Evolutionary conservation across 2,329 filamentous ascomycete genomes (phyloP), one percentile per base, ranked within the genome.

Genomic region (Diplodia corticola): DNA sequence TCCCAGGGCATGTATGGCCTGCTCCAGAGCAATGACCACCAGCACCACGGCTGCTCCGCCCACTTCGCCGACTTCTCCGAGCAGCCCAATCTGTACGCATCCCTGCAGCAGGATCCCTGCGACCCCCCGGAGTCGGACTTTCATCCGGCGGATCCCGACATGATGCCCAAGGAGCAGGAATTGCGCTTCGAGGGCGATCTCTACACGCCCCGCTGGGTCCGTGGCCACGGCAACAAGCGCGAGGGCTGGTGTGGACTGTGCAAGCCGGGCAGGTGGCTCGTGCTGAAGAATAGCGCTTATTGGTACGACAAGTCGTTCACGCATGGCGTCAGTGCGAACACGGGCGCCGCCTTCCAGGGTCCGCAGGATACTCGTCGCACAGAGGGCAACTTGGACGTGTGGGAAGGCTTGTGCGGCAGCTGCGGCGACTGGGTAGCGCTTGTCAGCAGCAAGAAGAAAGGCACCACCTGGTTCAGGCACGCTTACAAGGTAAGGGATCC

Each of bases 221-320:
- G 92, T 40, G 92, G 92, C 24, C 90, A 94, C 69, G 91, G 92
- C 28, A 93, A 93, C 79, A 93, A 93, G 81, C 89, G 92, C 49
- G 91, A 94, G 77, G 92, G 92, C 3, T 96, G 92, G 91, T 96
- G 92, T 73, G 91, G 91, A 24, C 91, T 94, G 71, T 96, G 92
- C 82, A 93, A 93, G 76, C 90, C 91, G 2, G 91, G 91, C 2
- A 84, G 91, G 59, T 96, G 92, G 92, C 85, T 94, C 64, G 91
- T 93, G 17, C 82, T 96, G 67, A 96, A 95, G 81, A 95, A 96
- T 79, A 93, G 90, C 65, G 92, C 92, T 6, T 96, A 92, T 77
- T 96, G 92, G 92, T 96, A 96, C 77, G 92, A 96, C 81, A 94
- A 95, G 82, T 91, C 89, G 66, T 96, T 95, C 76, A 92, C 90